Conservation (phyloP, 768 basidiomycete genomes). For the Rhodotorula sphaerocarpa region DNA sequence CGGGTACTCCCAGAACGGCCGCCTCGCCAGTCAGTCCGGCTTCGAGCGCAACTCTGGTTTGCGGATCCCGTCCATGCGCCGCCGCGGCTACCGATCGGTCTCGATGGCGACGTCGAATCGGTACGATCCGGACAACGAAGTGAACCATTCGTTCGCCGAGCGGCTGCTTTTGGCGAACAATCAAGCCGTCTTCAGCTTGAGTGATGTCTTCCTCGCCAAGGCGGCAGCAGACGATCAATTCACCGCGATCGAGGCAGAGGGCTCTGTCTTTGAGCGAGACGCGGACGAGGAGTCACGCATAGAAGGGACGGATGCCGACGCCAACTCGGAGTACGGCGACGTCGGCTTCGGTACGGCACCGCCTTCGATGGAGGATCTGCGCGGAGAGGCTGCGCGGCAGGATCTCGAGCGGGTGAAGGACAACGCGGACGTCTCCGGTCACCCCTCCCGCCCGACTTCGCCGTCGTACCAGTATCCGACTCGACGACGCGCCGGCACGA, state of each 20-base stretch:
- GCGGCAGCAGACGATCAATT: constrained; percentile 54
- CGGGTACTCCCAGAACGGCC: constrained; percentile 21
- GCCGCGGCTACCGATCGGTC: constrained; percentile 12
- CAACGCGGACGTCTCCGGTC: not conserved
- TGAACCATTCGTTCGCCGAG: constrained; percentile 57
- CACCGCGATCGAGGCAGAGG: constrained; percentile 31
- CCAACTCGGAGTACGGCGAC: constrained; percentile 27
- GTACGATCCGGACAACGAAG: constrained; percentile 38
- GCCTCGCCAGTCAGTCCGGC: not conserved
- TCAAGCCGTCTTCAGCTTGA: constrained; percentile 85
- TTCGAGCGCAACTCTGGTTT: constrained; percentile 12
- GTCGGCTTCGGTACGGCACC: constrained; percentile 30
- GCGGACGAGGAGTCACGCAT: constrained; percentile 43
- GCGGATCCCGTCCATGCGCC: constrained; percentile 28
- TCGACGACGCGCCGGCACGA: not conserved
- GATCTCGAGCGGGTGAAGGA: not conserved
- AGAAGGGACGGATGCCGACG: constrained; percentile 15
- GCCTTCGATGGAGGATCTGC: constrained; percentile 36
- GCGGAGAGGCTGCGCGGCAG: constrained; percentile 25
- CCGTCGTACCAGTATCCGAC: not conserved
- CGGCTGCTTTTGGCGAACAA: constrained; percentile 66
- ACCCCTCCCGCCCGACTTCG: constrained; percentile 1
- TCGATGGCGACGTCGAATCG: constrained; percentile 33
- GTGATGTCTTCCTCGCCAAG: constrained; percentile 94
- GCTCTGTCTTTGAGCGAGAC: constrained; percentile 27